These are phyloP conservation scores for Ceratocystis smalleyi DNA, from an alignment of 2,329 filamentous ascomycete species.

Conservation along the genomic window DNA sequence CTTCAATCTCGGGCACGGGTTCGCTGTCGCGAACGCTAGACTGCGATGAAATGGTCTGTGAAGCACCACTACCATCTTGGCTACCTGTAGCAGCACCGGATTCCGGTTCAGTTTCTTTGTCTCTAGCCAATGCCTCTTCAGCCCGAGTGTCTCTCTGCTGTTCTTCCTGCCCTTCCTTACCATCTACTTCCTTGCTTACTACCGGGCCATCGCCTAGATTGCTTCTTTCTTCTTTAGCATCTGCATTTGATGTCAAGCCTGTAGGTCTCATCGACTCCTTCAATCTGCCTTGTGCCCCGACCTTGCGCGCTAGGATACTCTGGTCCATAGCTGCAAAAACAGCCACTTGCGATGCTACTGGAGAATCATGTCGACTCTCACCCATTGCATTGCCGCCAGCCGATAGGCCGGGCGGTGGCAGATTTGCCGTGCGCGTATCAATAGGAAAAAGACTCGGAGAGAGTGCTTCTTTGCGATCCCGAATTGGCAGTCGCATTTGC, in stretches of 20 bases:
- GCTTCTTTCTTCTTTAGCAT: conserved; percentile 14
- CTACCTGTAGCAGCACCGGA: conserved; percentile 12
- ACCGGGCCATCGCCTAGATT: not conserved
- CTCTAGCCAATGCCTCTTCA: conserved; percentile 18
- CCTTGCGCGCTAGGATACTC: conserved; percentile 40
- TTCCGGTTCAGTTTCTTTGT: conserved; percentile 21
- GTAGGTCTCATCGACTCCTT: conserved; percentile 18
- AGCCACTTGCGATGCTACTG: conserved; percentile 35
- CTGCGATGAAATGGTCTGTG: not conserved
- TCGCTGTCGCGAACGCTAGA: conserved; percentile 1
- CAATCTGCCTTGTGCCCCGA: conserved; percentile 32
- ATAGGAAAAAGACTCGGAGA: conserved; percentile 9
- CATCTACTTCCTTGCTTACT: not conserved
- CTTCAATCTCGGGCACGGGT: conserved; percentile 26
- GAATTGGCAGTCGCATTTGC: conserved; percentile 16
- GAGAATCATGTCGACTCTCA: conserved; percentile 8
- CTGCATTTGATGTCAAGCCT: conserved; percentile 19
- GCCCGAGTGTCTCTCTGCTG: not conserved
- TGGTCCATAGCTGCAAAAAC: conserved; percentile 51
- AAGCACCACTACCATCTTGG: conserved; percentile 14
- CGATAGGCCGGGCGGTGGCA: conserved; percentile 6
- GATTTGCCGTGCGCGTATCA: conserved; percentile 6
- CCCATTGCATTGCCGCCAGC: conserved; percentile 6
- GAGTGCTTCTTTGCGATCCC: conserved; percentile 33
- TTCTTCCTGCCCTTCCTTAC: conserved; percentile 9